phyloP scores from a whole-genome alignment of 352 stramenopile species.

The Thalassiosira exigua region DNA sequence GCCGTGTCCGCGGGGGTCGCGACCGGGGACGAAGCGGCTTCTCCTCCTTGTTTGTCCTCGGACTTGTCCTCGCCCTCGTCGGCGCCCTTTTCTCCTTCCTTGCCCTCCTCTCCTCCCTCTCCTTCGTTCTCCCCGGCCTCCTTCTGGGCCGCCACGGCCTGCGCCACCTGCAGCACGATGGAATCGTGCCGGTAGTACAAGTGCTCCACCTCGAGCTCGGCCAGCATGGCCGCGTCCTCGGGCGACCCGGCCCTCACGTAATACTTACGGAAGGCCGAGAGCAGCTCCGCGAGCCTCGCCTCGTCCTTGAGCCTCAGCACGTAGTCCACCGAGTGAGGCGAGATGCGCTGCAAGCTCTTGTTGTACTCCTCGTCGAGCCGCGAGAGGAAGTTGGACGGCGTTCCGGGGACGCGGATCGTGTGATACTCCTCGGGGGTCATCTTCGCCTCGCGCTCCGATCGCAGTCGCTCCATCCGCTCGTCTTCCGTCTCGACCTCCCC shows the following conservation, averaged over 20 bases:
- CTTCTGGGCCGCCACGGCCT: conserved; percentile 67
- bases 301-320: conserved; percentile 93
- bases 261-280: conserved; percentile 90
- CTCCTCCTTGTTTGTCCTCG: neutral
- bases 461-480: conserved; percentile 85
- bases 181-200: conserved; percentile 97
- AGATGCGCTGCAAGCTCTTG: conserved; percentile 96
- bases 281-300: conserved; percentile 88
- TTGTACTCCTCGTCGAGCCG: conserved; percentile 97
- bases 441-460: conserved; percentile 72
- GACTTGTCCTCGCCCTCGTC: conserved; percentile 10
- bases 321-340: conserved; percentile 96
- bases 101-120: conserved; percentile 81
- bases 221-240: conserved; percentile 88
- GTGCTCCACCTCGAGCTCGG: conserved; percentile 93
- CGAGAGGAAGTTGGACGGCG: conserved; percentile 88
- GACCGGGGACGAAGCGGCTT: conserved; percentile 50
- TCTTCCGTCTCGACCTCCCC: conserved; percentile 84
- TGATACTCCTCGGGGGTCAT: conserved; percentile 90
- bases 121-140: conserved; percentile 87
- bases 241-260: conserved; percentile 88
- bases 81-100: conserved; percentile 83
- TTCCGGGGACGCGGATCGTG: conserved; percentile 84
- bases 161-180: conserved; percentile 85
- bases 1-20: conserved; percentile 50